Evolutionary conservation across 441 rosid genomes (phyloP).

Genomic region (Populus hybrid): DNA sequence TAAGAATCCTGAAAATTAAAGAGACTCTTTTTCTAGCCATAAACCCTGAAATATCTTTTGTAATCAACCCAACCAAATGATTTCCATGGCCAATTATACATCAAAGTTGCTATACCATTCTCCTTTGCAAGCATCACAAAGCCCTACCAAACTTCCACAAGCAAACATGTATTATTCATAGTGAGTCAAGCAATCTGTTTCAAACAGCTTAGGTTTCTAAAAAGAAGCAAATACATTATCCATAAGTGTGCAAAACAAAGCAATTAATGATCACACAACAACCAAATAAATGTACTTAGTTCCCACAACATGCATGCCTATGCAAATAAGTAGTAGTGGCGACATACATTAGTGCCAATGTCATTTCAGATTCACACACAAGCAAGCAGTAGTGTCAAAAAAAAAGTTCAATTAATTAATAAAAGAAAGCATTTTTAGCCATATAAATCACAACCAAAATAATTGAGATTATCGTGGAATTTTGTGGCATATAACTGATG

Average conservation of each 20-base stretch:
- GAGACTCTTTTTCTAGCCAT: not conserved
- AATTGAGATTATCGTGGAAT: not conserved
- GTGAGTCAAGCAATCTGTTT: not conserved
- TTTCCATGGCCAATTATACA: not conserved
- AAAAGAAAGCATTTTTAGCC: too few relatives aligned
- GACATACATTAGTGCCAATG: not conserved
- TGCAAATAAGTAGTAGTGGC: not conserved
- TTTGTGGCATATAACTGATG: conserved; percentile 76
- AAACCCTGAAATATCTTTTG: not conserved
- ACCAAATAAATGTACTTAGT: not conserved
- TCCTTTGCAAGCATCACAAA: not conserved
- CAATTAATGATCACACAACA: not conserved
- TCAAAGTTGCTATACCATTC: not conserved
- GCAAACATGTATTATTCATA: not conserved
- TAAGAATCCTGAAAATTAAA: not conserved
- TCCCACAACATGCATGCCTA: not conserved
- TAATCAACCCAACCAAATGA: not conserved
- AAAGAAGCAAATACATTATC: not conserved
- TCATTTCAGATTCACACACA: conserved; percentile 5
- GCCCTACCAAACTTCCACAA: not conserved
- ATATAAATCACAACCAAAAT: too few relatives aligned
- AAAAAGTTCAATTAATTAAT: too few relatives aligned
- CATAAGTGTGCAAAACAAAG: not conserved
- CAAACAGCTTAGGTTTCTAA: not conserved
- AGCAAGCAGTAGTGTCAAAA: too few relatives aligned